phyloP scores from a whole-genome alignment of 306 rosid genomes.

The Vigna angularis region DNA sequence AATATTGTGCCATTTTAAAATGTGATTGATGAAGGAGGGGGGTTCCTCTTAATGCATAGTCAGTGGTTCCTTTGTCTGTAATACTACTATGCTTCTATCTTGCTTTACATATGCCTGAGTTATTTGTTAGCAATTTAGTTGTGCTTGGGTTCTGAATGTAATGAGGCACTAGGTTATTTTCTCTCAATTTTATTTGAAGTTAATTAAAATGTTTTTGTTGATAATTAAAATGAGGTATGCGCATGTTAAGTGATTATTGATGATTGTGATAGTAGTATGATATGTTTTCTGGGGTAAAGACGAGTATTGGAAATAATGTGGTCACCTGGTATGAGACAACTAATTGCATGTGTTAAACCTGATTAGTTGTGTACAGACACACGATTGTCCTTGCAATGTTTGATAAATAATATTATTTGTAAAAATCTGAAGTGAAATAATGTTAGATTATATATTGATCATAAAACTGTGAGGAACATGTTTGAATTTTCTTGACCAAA shows the following conservation, averaged over 20 bases:
- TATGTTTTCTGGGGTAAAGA: not conserved
- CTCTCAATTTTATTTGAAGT: constrained; percentile 1
- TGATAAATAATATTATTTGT: constrained; percentile 4
- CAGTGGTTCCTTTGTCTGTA: not conserved
- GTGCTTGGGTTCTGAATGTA: not conserved
- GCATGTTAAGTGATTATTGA: not conserved
- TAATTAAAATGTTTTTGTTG: not conserved
- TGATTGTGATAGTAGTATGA: constrained; percentile 16
- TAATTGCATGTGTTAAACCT: not conserved
- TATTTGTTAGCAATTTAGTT: constrained; percentile 28
- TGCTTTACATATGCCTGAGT: not conserved
- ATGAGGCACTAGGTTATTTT: constrained; percentile 6
- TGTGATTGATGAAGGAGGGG: not conserved
- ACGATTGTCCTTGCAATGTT: not conserved
- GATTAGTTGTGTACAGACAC: not conserved
- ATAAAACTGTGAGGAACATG: not conserved
- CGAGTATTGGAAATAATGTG: constrained; percentile 8
- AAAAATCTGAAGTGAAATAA: constrained; percentile 6
- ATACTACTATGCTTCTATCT: not conserved
- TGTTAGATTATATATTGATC: constrained; percentile 2
- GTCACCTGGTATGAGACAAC: not conserved
- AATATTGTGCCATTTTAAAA: constrained; percentile 1
- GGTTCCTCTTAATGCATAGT: constrained; percentile 5
- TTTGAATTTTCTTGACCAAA: constrained; percentile 18
- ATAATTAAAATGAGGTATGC: not conserved